A percentile compares a stretch with the other conserved stretches of the same genome.
These are phyloP conservation scores for Aspergillus funiculosus DNA, from an alignment of 495 filamentous ascomycete species.

Conservation along the genomic window DNA sequence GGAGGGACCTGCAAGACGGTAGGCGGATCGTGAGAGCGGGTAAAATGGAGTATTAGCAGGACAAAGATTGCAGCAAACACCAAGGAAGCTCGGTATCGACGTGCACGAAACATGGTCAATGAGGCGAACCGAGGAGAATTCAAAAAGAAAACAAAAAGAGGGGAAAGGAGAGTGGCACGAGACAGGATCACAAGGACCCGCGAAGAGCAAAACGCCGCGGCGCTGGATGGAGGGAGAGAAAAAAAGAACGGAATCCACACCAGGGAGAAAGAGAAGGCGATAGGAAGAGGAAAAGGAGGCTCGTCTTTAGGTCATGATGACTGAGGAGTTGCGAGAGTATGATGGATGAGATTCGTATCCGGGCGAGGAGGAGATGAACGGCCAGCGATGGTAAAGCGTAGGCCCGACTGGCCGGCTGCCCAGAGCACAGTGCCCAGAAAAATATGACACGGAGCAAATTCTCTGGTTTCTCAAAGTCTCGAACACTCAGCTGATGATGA, in stretches of 20 bases:
- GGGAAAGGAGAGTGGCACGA: neutral
- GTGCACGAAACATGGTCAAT: constrained; percentile 61
- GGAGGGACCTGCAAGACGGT: constrained; percentile 12
- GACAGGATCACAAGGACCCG: neutral
- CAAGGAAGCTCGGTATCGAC: constrained; percentile 70
- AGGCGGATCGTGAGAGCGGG: constrained; percentile 31
- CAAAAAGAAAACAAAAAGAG: neutral
- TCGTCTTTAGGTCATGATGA: neutral
- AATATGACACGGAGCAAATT: no score
- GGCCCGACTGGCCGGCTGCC: no score
- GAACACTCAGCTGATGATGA: no score
- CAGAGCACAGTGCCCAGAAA: no score
- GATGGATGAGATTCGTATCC: no score
- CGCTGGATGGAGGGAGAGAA: neutral
- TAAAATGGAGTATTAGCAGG: constrained; percentile 61
- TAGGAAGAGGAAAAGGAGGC: neutral
- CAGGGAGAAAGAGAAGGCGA: constrained; percentile 4
- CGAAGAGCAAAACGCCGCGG: neutral
- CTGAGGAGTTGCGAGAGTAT: no score
- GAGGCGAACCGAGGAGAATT: neutral
- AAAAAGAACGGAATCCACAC: neutral
- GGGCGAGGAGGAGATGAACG: no score
- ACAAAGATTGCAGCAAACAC: constrained; percentile 61
- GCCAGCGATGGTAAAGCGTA: no score
- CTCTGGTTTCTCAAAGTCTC: no score